A percentile compares a stretch with the other conserved stretches of the same genome.
Conservation (phyloP, 148 eudicot genomes). For the Polygonum aviculare region DNA sequence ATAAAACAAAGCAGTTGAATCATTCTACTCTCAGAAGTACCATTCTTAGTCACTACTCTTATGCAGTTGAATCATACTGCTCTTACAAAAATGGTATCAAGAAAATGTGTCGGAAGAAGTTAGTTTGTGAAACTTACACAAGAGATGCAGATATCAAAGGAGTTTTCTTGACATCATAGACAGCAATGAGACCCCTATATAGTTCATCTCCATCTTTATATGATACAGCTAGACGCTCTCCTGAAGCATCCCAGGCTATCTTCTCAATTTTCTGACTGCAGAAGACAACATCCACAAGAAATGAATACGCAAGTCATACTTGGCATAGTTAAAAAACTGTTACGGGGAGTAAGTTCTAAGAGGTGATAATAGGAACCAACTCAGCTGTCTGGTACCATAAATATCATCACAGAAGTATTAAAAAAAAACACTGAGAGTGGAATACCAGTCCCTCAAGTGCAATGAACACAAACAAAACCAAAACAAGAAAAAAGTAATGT, state of each 20-base stretch:
- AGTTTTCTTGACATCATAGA: constrained; percentile 78
- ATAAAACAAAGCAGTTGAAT: constrained; percentile 10
- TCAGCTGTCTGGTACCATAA: neutral
- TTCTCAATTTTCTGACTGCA: constrained; percentile 75
- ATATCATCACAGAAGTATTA: neutral
- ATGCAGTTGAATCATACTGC: neutral
- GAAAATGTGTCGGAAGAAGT: neutral
- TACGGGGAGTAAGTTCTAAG: no score
- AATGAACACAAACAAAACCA: neutral
- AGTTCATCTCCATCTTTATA: constrained; percentile 76
- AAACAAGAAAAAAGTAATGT: neutral
- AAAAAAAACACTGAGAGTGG: neutral
- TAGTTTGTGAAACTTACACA: constrained; percentile 45
- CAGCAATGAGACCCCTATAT: constrained; percentile 82
- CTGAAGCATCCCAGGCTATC: constrained; percentile 98
- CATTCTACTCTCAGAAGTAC: neutral
- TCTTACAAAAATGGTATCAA: neutral
- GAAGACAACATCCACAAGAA: constrained; percentile 12
- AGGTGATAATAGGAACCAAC: no score
- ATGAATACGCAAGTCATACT: neutral
- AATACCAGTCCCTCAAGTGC: neutral
- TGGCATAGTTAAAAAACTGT: neutral
- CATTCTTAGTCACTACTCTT: neutral
- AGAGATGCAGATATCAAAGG: constrained; percentile 76
- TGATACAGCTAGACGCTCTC: constrained; percentile 86